These are phyloP conservation scores for Aaosphaeria pasadenensis DNA, from an alignment of 2,329 filamentous ascomycete genomes.

Conservation along the genomic window DNA sequence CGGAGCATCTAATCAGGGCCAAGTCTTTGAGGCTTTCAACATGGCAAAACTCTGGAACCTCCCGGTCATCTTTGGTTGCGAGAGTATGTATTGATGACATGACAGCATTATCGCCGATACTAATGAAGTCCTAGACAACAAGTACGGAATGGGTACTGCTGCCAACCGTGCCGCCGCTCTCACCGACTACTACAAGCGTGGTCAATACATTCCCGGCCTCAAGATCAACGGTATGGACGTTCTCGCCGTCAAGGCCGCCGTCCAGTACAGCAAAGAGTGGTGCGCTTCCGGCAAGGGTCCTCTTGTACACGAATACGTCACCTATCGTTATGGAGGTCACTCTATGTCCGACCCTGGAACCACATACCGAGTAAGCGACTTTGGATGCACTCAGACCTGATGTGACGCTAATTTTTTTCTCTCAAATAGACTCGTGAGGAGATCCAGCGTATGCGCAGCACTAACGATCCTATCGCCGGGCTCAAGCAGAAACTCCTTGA, in stretches of 20 bases:
- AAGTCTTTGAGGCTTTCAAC: constrained; percentile 99
- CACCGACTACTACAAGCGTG: constrained; percentile 99
- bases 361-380: constrained; percentile 70
- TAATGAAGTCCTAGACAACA: constrained; percentile 71
- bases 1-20: constrained; percentile 97
- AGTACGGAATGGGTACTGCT: constrained; percentile 99
- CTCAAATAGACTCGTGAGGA: constrained; percentile 77
- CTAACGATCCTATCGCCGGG: constrained; percentile 96
- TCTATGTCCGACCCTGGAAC: constrained; percentile 99
- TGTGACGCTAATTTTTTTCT: not conserved
- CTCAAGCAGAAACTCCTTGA: constrained; percentile 98
- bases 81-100: constrained; percentile 67
- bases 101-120: not conserved
- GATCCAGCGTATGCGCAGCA: constrained; percentile 98
- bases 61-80: constrained; percentile 92
- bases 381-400: too few relatives aligned
- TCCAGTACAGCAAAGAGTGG: constrained; percentile 90
- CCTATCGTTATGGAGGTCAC: constrained; percentile 98
- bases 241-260: constrained; percentile 93
- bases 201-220: constrained; percentile 97
- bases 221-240: constrained; percentile 99
- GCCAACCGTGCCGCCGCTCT: constrained; percentile 90
- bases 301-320: constrained; percentile 97
- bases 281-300: constrained; percentile 81
- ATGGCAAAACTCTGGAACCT: constrained; percentile 99